Evolutionary conservation across 805 yeast species (phyloP).

Genomic region (Candida pseudofarinosa): DNA sequence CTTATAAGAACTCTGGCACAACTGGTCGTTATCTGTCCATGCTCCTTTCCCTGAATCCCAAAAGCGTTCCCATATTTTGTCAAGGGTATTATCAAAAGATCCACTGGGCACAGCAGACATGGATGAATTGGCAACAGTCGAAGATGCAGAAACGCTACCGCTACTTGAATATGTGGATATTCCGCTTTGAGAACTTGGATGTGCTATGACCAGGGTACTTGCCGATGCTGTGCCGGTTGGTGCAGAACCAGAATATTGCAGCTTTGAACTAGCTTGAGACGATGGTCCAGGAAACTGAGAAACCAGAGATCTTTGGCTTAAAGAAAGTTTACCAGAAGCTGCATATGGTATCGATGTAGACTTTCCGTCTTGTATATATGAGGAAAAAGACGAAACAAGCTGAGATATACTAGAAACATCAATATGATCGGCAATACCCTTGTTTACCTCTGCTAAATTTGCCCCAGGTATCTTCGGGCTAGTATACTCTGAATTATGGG

Average conservation of each 20-base stretch:
- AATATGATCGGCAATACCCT: not conserved
- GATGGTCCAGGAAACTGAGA: no score
- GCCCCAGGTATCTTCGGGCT: no score
- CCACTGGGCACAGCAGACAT: not conserved
- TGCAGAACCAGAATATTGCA: no score
- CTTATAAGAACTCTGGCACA: conserved; percentile 11
- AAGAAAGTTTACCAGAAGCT: no score
- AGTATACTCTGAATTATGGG: no score
- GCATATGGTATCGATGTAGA: not conserved
- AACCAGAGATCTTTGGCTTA: no score
- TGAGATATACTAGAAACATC: not conserved
- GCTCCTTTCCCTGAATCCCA: conserved; percentile 12
- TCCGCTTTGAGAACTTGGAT: not conserved
- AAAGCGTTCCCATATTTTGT: conserved; percentile 17
- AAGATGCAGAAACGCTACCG: not conserved
- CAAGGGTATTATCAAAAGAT: conserved; percentile 4
- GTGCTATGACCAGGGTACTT: no score
- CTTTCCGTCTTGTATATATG: not conserved
- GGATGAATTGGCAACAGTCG: not conserved
- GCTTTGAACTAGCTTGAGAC: no score
- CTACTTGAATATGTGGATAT: not conserved
- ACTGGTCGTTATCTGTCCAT: conserved; percentile 17
- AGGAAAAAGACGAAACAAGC: not conserved
- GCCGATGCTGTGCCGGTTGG: no score
- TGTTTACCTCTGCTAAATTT: not conserved